Evolutionary conservation across 225 moss, liverwort and hornwort species (phyloP).

Genomic region (Sphagnum contortum): DNA sequence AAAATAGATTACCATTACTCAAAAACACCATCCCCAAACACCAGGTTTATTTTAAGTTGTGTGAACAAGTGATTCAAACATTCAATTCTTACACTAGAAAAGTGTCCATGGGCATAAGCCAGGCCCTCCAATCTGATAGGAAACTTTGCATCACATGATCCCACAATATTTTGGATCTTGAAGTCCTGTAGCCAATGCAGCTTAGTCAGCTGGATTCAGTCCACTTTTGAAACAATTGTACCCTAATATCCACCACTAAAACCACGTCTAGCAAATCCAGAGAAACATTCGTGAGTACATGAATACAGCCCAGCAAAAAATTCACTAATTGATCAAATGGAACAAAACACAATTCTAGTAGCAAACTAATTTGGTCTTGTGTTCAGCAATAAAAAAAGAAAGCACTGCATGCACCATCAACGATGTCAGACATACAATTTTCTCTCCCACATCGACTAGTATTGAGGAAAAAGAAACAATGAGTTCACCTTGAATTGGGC

Average conservation of each 20-base stretch:
- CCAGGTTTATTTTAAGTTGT: background rate
- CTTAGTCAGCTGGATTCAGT: background rate
- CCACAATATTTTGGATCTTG: conserved; percentile 97
- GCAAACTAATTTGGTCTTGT: background rate
- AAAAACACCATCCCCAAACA: background rate
- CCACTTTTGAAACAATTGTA: background rate
- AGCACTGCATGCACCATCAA: background rate
- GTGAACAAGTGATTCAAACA: too few species aligned
- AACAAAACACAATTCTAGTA: too few species aligned
- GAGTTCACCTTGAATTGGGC: conserved; percentile 86
- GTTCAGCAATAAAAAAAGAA: background rate
- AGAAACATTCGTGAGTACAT: background rate
- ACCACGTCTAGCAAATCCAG: background rate
- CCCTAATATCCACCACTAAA: background rate
- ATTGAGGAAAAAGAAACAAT: background rate
- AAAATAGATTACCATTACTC: background rate
- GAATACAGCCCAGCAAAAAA: too few species aligned
- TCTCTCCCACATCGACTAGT: background rate
- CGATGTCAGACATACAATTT: background rate
- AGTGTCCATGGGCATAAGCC: conserved; percentile 95
- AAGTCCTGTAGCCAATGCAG: conserved; percentile 55
- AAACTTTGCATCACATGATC: conserved; percentile 96
- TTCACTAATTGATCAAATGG: too few species aligned
- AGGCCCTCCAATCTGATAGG: conserved; percentile 92
- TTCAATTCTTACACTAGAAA: conserved; percentile 67